phyloP scores from a whole-genome alignment of 2,329 filamentous ascomycete species.

The Neofusicoccum sp. region DNA sequence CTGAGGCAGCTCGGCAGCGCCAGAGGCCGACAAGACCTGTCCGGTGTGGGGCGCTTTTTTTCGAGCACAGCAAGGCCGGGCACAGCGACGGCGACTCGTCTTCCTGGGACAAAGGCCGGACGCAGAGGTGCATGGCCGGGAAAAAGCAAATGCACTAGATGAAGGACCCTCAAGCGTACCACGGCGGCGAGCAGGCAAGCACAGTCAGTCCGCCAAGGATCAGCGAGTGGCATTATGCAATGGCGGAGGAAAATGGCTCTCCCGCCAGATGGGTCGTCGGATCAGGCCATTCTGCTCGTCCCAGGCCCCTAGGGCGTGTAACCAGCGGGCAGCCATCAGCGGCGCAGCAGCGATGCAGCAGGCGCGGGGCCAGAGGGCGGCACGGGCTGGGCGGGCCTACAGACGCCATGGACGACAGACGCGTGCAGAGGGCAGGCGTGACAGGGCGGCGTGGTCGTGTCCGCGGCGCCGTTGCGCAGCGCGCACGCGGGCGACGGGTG shows the following conservation, averaged over 20 bases:
- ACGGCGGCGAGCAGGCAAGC: neutral
- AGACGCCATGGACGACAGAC: neutral
- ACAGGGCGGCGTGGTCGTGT: neutral
- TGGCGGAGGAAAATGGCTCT: neutral
- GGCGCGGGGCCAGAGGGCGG: neutral
- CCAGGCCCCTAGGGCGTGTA: constrained; percentile 9
- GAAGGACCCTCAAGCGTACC: constrained; percentile 2
- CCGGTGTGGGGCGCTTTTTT: too few species aligned
- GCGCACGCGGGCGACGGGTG: neutral
- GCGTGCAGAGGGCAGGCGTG: neutral
- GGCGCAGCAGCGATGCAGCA: neutral
- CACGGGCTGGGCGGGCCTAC: too few species aligned
- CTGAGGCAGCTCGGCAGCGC: neutral
- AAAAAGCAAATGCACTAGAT: constrained; percentile 1
- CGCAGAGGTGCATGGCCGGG: neutral
- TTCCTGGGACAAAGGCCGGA: too few species aligned
- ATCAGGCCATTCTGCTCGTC: constrained; percentile 5
- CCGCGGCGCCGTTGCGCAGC: too few species aligned
- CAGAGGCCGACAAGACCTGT: neutral
- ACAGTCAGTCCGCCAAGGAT: neutral
- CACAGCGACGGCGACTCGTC: too few species aligned
- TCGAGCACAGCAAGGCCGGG: too few species aligned
- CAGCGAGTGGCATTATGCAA: neutral
- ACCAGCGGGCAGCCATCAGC: neutral
- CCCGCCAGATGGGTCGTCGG: neutral